These are phyloP conservation scores for Solanum chmielewskii DNA, from an alignment of 257 asterid species.

Conservation along the genomic window DNA sequence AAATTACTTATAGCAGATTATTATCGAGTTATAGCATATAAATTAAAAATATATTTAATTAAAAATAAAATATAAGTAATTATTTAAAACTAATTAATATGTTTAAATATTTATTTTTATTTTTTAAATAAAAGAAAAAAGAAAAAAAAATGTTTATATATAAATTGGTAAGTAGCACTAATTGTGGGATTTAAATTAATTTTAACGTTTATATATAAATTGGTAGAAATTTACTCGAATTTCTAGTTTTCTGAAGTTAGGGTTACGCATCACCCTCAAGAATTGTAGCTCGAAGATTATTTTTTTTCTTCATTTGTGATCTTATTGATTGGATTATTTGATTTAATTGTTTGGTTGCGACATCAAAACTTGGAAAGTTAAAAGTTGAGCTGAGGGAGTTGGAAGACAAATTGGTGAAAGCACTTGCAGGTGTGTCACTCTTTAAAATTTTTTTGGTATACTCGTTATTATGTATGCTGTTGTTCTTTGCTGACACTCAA, in stretches of 20 bases:
- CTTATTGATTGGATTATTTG: background rate
- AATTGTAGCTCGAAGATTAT: background rate
- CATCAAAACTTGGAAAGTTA: constrained; percentile 53
- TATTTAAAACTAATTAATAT: too few relatives aligned
- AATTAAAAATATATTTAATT: too few relatives aligned
- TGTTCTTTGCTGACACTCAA: background rate
- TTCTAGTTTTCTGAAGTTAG: constrained; percentile 5
- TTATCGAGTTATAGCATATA: too few relatives aligned
- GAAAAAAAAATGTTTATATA: too few relatives aligned
- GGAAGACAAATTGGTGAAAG: constrained; percentile 66
- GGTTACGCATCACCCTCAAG: background rate
- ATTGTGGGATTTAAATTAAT: background rate
- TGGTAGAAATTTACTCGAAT: background rate
- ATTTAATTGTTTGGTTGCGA: constrained; percentile 1
- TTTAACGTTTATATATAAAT: too few relatives aligned
- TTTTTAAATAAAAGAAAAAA: too few relatives aligned
- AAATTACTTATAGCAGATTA: too few relatives aligned
- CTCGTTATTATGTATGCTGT: background rate
- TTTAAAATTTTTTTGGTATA: background rate
- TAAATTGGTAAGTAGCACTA: background rate
- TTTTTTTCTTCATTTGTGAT: too few relatives aligned
- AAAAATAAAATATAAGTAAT: too few relatives aligned
- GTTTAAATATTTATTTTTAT: too few relatives aligned
- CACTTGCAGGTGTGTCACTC: constrained; percentile 56
- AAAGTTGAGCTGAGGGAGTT: constrained; percentile 55